A percentile compares a stretch with the other conserved stretches of the same genome.
These are phyloP conservation scores for Sugiyamaella castrensis DNA, from an alignment of 1,139 yeast genomes.

Conservation along the genomic window DNA sequence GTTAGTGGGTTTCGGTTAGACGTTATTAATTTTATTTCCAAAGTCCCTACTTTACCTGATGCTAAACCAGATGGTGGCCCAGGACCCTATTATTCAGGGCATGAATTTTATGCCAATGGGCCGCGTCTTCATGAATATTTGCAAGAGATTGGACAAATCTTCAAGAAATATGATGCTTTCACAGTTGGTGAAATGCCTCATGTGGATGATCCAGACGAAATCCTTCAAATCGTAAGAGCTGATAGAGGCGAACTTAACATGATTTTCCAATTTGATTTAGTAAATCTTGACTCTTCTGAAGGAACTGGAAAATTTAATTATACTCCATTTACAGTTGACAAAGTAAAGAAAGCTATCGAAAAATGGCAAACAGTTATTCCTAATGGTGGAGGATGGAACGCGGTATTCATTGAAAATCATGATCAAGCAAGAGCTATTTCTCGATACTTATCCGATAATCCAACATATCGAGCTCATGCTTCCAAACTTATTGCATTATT, in stretches of 20 bases:
- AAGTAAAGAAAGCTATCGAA: constrained; percentile 46
- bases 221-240: constrained; percentile 50
- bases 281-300: constrained; percentile 46
- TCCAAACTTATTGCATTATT: constrained; percentile 51
- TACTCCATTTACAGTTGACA: constrained; percentile 44
- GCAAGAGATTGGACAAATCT: constrained; percentile 51
- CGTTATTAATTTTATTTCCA: constrained; percentile 53
- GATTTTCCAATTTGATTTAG: constrained; percentile 52
- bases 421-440: constrained; percentile 56
- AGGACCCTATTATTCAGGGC: constrained; percentile 41
- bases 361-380: constrained; percentile 42
- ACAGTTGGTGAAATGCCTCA: constrained; percentile 52
- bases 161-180: constrained; percentile 51
- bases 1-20: constrained; percentile 61
- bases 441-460: constrained; percentile 47
- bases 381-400: constrained; percentile 60
- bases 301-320: constrained; percentile 50
- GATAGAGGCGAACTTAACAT: constrained; percentile 50
- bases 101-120: constrained; percentile 42
- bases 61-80: constrained; percentile 47
- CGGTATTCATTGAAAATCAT: constrained; percentile 56
- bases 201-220: constrained; percentile 36
- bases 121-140: constrained; percentile 58
- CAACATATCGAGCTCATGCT: constrained; percentile 39
- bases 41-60: constrained; percentile 48